Base-by-base conservation (phyloP, 2,329 filamentous ascomycete species). In the Pseudocercospora macadamiae region DNA sequence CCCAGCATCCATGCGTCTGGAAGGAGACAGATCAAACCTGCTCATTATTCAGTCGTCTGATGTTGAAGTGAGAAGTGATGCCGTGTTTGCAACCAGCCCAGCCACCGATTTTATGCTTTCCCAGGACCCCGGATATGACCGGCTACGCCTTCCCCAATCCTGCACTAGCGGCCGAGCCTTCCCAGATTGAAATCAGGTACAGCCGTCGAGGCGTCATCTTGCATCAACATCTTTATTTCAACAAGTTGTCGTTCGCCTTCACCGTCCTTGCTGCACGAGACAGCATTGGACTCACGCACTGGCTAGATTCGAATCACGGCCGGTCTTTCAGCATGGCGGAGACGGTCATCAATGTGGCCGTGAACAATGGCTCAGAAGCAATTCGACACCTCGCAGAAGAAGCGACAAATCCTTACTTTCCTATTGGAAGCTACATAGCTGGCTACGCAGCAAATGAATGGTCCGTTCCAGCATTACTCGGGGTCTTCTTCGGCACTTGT, bases 401-500 rank as follows among this genome's bases (percentile, higher is more conserved):
- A 19, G 23, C 45, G 30, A 48, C 39, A 21, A 62, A 92, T 71
- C 88, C 89, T 0, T 93, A 90, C 76, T 91, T 89, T 69, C 90
- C 90, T 4, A 70, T 86, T 19, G 83, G 85, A 54, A 82, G 85
- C 34, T 75, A 79, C 16, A 83, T 93, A 58, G 75, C 80, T 2
- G 82, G 80, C 60, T 92, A 89, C 74, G 75, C 85, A 42, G 82
- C 86, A 66, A 93, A 93, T 71, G 82, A 86, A 59, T 81, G 82
- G 69, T 78, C 81, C 47, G 82, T 89, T 4, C 70, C 81, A 0
- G 76, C 80, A 4, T 80, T 93, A 5, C 79, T 91, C 9, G 73
- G 75, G 34, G 78, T 80, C 55, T 91, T 92, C 67, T 79, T 81
- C 9, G 76, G 77, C 4, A 82, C 82, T 19, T 86, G 83, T 68